Percentiles rank a stretch among this genome's conserved stretches.
These are phyloP conservation scores for Beauveria sp. DNA, from an alignment of 2,329 filamentous ascomycete genomes.

Conservation along the genomic window DNA sequence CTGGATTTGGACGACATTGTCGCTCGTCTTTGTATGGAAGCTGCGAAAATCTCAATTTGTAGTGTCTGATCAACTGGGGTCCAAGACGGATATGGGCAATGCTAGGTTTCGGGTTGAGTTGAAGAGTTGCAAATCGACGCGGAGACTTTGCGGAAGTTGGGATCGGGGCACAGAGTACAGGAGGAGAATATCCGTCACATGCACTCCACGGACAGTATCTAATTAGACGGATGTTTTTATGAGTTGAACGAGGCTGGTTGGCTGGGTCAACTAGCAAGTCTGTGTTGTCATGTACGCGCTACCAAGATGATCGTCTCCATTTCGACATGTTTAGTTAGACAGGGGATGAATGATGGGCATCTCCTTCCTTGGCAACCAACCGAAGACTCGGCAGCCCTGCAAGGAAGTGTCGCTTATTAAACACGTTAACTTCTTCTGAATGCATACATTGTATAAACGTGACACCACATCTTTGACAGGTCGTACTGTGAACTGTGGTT, in stretches of 20 bases:
- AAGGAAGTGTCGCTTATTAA: neutral
- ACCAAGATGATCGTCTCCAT: constrained; percentile 3
- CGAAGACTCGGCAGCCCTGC: neutral
- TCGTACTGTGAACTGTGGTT: neutral
- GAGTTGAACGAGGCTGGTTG: neutral
- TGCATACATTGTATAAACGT: no score
- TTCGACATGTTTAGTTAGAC: neutral
- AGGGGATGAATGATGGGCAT: neutral
- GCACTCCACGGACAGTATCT: neutral
- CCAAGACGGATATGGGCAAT: neutral
- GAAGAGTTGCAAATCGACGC: neutral
- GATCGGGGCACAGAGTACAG: neutral
- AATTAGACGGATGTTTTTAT: neutral
- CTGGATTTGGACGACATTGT: neutral
- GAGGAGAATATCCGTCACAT: neutral
- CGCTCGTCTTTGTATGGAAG: neutral
- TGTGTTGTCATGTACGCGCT: neutral
- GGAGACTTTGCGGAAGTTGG: neutral
- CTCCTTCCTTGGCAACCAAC: neutral
- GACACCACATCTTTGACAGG: no score
- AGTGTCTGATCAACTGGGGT: neutral
- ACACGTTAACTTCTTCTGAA: neutral
- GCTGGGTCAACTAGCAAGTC: neutral
- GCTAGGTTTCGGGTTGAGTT: neutral
- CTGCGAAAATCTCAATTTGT: neutral